phyloP scores from a whole-genome alignment of 1,284 basidiomycete genomes.

The Stereum hirsutum region DNA sequence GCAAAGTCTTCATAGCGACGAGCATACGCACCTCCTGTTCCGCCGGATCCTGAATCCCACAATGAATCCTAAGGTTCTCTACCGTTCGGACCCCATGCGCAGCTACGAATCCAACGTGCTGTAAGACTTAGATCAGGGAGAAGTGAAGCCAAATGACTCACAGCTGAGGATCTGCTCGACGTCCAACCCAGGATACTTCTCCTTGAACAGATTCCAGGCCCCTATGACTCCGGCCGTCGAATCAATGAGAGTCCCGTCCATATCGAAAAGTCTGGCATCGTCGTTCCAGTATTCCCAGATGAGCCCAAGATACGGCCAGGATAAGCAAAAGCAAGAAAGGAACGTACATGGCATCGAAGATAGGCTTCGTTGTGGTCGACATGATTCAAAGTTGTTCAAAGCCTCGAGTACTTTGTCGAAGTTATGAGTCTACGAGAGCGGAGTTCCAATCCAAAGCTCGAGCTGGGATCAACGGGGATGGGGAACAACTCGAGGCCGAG shows the following conservation, averaged over 20 bases:
- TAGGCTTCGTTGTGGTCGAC: conserved; percentile 33
- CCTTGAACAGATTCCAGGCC: conserved; percentile 61
- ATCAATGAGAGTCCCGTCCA: conserved; percentile 74
- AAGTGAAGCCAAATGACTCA: conserved; percentile 19
- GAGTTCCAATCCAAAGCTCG: too few species aligned
- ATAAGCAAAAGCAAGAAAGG: background rate
- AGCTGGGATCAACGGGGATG: too few species aligned
- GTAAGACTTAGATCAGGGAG: conserved; percentile 5
- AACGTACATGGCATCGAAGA: conserved; percentile 47
- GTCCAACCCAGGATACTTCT: conserved; percentile 55
- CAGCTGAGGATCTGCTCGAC: conserved; percentile 54
- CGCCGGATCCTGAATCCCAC: conserved; percentile 57
- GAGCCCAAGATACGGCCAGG: conserved; percentile 4
- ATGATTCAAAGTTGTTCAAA: conserved; percentile 26
- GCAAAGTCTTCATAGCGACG: background rate
- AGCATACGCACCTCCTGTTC: conserved; percentile 47
- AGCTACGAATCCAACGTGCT: conserved; percentile 32
- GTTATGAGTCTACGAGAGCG: too few species aligned
- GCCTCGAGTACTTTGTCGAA: too few species aligned
- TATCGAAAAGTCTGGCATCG: conserved; percentile 54
- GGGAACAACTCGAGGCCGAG: too few species aligned
- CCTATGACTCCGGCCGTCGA: conserved; percentile 67
- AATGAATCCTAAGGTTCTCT: conserved; percentile 69
- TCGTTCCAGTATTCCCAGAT: conserved; percentile 8
- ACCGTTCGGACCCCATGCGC: conserved; percentile 76